phyloP scores from a whole-genome alignment of 345 rosid genomes.

The Pistacia vera region DNA sequence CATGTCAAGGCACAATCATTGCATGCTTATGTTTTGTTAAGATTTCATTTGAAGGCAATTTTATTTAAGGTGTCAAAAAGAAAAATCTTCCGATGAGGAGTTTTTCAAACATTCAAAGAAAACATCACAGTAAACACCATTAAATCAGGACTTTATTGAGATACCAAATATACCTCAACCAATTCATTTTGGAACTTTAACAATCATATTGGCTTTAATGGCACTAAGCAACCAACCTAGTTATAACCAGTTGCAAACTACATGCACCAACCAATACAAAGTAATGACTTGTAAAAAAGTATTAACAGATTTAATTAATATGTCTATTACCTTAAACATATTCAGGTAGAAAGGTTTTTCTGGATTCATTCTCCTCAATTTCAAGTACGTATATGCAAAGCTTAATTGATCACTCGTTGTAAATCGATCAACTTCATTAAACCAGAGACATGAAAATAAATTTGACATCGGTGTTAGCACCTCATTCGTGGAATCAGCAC shows the following conservation, averaged over 20 bases:
- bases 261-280: constrained; percentile 1
- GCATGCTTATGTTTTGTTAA: too few relatives aligned
- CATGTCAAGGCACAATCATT: neutral
- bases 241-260: neutral
- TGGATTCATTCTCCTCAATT: constrained; percentile 75
- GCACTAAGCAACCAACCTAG: neutral
- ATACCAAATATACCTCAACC: too few relatives aligned
- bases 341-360: constrained; percentile 64
- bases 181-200: too few relatives aligned
- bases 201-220: neutral
- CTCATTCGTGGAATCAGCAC: constrained; percentile 27
- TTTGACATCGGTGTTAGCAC: constrained; percentile 84
- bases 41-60: too few relatives aligned
- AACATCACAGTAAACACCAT: neutral
- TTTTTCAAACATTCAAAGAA: neutral
- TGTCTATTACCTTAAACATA: constrained; percentile 78
- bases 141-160: neutral
- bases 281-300: neutral
- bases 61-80: too few relatives aligned
- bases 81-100: neutral
- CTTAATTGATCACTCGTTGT: constrained; percentile 94
- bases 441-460: constrained; percentile 93
- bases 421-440: constrained; percentile 89
- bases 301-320: neutral
- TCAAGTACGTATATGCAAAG: constrained; percentile 90